Conservation (phyloP, 257 asterid genomes). For the Solanum tacnaense region DNA sequence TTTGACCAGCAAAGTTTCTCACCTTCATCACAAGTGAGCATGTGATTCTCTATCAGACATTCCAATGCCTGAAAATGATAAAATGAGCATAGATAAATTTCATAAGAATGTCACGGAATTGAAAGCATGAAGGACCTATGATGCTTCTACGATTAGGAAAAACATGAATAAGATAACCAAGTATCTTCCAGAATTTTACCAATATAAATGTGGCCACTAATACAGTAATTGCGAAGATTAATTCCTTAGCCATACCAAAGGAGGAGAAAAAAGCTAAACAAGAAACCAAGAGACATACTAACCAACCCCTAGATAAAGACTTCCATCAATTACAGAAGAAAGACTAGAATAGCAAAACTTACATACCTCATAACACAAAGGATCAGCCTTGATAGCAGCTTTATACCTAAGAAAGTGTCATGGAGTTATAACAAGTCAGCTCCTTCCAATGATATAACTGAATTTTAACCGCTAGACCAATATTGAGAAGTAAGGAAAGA, state of each 20-base stretch:
- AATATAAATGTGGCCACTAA: not conserved
- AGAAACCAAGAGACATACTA: not conserved
- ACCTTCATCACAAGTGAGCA: conserved; percentile 98
- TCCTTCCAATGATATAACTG: not conserved
- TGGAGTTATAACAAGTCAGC: conserved; percentile 12
- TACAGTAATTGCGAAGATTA: not conserved
- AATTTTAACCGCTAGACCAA: not conserved
- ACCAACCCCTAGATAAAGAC: not conserved
- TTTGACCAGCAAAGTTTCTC: conserved; percentile 1
- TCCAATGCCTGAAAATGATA: conserved; percentile 73
- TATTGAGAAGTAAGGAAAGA: not conserved
- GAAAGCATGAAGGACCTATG: not conserved
- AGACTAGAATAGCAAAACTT: conserved; percentile 1
- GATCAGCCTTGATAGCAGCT: conserved; percentile 98
- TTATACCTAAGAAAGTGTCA: conserved; percentile 62
- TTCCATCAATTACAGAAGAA: conserved; percentile 2
- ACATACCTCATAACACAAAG: conserved; percentile 89
- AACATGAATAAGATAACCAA: not conserved
- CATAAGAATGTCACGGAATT: not conserved
- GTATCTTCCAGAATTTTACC: not conserved
- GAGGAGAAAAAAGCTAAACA: not conserved
- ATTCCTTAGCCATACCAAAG: not conserved
- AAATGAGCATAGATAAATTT: conserved; percentile 1
- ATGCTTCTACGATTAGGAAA: not conserved
- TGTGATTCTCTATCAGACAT: conserved; percentile 85